Percentiles rank a stretch among this genome's conserved stretches.
Conservation (phyloP, 148 eudicot species). For the Euryodendron excelsum region DNA sequence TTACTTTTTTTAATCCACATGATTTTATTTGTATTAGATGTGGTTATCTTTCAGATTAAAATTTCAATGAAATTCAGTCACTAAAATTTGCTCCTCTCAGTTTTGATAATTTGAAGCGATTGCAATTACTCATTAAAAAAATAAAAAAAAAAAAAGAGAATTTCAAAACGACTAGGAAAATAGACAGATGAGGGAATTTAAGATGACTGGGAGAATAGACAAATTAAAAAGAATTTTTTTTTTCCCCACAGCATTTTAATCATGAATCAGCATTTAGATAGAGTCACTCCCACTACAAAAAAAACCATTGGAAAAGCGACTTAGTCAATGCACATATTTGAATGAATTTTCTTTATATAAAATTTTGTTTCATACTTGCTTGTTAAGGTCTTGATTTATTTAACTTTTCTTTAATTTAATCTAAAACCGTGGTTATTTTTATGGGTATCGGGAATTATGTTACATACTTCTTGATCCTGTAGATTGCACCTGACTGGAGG, state of each 20-base stretch:
- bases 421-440: neutral
- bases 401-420: neutral
- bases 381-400: neutral
- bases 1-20: no score
- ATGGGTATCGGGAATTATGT: neutral
- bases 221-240: no score
- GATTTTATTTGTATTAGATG: neutral
- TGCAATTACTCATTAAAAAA: no score
- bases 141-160: no score
- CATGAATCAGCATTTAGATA: no score
- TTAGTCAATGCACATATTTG: neutral
- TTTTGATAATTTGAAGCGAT: neutral
- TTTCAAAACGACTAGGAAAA: no score
- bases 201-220: no score
- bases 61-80: neutral
- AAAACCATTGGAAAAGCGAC: no score
- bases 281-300: no score
- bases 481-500: conserved; percentile 96
- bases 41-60: neutral
- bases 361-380: neutral
- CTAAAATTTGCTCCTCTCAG: neutral
- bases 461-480: neutral
- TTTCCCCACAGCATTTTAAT: no score
- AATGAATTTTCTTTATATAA: neutral
- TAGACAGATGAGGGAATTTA: no score